Conservation (phyloP, 345 rosid genomes). For the Sonneratia alba region DNA sequence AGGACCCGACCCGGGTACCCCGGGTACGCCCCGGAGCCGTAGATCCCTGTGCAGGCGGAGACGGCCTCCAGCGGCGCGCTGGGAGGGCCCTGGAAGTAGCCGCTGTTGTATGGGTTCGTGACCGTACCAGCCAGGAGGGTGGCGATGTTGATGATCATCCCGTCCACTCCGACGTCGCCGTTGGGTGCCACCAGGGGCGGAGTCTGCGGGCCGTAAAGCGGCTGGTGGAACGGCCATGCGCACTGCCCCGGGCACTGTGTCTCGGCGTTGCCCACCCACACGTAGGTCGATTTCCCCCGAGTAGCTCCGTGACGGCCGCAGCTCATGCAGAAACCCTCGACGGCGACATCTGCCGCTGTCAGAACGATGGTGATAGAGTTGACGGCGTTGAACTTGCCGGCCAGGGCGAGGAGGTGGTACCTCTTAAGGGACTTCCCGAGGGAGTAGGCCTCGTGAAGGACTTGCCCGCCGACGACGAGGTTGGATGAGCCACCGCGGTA, state of each 20-base stretch:
- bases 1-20: constrained; percentile 65
- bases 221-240: too few relatives aligned
- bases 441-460: constrained; percentile 44
- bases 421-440: constrained; percentile 48
- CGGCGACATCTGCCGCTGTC: constrained; percentile 67
- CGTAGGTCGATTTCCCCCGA: constrained; percentile 22
- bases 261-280: constrained; percentile 90
- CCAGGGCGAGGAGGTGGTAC: constrained; percentile 46
- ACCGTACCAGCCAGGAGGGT: constrained; percentile 68
- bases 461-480: constrained; percentile 42
- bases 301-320: constrained; percentile 73
- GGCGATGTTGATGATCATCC: constrained; percentile 79
- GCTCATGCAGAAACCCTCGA: constrained; percentile 75
- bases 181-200: too few relatives aligned
- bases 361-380: constrained; percentile 49
- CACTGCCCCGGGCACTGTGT: constrained; percentile 66
- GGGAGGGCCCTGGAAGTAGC: constrained; percentile 63
- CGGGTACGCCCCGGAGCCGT: constrained; percentile 79
- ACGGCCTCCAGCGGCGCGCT: constrained; percentile 62
- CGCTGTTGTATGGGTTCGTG: constrained; percentile 61
- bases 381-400: constrained; percentile 26
- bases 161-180: constrained; percentile 12
- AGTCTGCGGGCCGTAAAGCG: too few relatives aligned
- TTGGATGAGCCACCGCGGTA: constrained; percentile 43
- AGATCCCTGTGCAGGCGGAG: constrained; percentile 61